These are phyloP conservation scores for Acidiella bohemica DNA, from an alignment of 495 filamentous ascomycete genomes.

Conservation along the genomic window DNA sequence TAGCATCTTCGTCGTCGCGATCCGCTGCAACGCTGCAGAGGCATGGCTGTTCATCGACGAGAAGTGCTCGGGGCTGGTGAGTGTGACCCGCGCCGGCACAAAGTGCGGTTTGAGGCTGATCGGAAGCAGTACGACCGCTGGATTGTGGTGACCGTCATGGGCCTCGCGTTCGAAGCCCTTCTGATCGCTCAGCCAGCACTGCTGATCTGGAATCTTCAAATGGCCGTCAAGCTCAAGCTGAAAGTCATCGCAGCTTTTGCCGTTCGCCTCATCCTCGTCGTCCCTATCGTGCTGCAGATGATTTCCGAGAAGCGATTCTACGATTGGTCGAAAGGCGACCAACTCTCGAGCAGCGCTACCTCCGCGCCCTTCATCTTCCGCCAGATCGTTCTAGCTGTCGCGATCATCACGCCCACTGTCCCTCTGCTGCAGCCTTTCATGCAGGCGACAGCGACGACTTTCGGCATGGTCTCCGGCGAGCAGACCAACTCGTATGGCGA, in stretches of 20 bases:
- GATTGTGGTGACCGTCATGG: conserved; percentile 2
- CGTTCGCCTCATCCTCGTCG: conserved; percentile 1
- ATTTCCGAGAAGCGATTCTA: conserved; percentile 4
- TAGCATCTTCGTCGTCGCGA: not conserved
- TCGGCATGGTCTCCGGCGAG: not conserved
- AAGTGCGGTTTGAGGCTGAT: not conserved
- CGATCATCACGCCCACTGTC: conserved; percentile 5
- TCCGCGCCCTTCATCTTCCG: conserved; percentile 4
- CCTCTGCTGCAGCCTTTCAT: conserved; percentile 4
- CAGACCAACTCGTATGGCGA: conserved; percentile 2
- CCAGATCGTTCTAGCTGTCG: conserved; percentile 1
- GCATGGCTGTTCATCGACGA: conserved; percentile 5
- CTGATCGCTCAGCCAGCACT: not conserved
- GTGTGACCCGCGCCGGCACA: not conserved
- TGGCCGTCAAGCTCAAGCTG: conserved; percentile 4
- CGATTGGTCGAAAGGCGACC: not conserved
- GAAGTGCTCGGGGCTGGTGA: conserved; percentile 3
- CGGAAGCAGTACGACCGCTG: not conserved
- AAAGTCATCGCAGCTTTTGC: conserved; percentile 4
- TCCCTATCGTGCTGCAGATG: conserved; percentile 4
- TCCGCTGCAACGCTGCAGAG: not conserved
- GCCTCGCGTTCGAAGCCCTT: conserved; percentile 1
- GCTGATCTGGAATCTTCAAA: conserved; percentile 4
- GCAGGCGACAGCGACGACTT: conserved; percentile 4
- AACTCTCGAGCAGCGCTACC: not conserved